phyloP scores from a whole-genome alignment of 179 eudicot species.

The Gypsophila paniculata region DNA sequence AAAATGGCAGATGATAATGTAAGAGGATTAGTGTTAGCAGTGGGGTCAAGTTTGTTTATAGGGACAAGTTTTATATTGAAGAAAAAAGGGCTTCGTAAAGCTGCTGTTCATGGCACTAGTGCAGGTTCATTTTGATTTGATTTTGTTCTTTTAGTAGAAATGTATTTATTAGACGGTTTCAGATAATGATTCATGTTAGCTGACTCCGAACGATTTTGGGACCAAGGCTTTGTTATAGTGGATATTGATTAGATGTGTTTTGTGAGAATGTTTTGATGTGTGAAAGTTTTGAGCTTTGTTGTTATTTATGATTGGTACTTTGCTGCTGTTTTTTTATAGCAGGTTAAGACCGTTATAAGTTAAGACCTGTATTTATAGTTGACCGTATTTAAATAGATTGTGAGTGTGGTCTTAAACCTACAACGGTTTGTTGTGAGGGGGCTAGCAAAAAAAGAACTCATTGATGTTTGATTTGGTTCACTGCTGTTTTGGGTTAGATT shows the following conservation, averaged over 20 bases:
- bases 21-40: slow-evolving; percentile 59
- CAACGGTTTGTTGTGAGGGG: too few relatives aligned
- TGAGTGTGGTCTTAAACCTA: too few relatives aligned
- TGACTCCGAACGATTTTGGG: too few relatives aligned
- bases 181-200: too few relatives aligned
- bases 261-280: neutral
- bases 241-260: neutral
- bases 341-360: too few relatives aligned
- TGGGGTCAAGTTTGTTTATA: slow-evolving; percentile 67
- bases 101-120: slow-evolving; percentile 67
- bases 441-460: too few relatives aligned
- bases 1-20: slow-evolving; percentile 49
- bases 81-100: slow-evolving; percentile 80
- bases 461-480: too few relatives aligned
- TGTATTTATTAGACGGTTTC: too few relatives aligned
- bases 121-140: slow-evolving; percentile 44
- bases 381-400: too few relatives aligned
- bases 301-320: neutral
- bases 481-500: too few relatives aligned
- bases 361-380: too few relatives aligned
- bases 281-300: neutral
- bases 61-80: slow-evolving; percentile 79
- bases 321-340: neutral
- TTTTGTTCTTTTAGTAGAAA: too few relatives aligned
- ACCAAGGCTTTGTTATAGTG: neutral